phyloP scores from a whole-genome alignment of 371 early-diverging fungal species.

The Actinomortierella ambigua region DNA sequence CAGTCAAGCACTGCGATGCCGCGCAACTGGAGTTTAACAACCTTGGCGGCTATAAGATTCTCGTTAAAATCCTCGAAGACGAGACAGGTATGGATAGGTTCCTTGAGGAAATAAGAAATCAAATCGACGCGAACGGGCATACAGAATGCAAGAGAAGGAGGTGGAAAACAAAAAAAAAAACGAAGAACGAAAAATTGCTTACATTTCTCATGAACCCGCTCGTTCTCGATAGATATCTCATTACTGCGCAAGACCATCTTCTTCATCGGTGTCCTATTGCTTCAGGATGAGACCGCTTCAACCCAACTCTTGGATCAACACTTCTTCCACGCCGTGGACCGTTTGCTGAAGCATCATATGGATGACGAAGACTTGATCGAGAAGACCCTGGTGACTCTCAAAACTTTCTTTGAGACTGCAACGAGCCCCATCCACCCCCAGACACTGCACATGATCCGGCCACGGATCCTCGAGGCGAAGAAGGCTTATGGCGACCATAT shows the following conservation, averaged over 20 bases:
- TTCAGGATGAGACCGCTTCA: constrained; percentile 53
- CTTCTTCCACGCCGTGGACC: constrained; percentile 39
- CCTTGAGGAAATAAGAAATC: not conserved
- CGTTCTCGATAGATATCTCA: constrained; percentile 39
- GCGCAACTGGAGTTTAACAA: constrained; percentile 66
- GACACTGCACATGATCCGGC: constrained; percentile 43
- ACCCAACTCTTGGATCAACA: constrained; percentile 50
- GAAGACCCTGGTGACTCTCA: constrained; percentile 50
- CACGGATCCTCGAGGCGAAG: constrained; percentile 45
- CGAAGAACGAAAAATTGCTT: not conserved
- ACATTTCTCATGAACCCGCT: not conserved
- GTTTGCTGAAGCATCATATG: constrained; percentile 52
- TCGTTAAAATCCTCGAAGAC: constrained; percentile 53
- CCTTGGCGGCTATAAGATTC: constrained; percentile 55
- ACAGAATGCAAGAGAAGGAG: not conserved
- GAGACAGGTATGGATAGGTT: constrained; percentile 40
- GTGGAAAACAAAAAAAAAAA: constrained; percentile 5
- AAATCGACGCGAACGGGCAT: not conserved
- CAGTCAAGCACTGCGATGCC: constrained; percentile 68
- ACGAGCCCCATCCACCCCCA: constrained; percentile 47
- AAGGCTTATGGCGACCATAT: constrained; percentile 49
- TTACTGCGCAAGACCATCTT: constrained; percentile 67
- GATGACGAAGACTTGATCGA: constrained; percentile 74
- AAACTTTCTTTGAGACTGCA: constrained; percentile 42
- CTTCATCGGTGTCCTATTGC: constrained; percentile 64